Evolutionary conservation across 2,329 filamentous ascomycete genomes (phyloP).

Genomic region (Diaporthe citri): DNA sequence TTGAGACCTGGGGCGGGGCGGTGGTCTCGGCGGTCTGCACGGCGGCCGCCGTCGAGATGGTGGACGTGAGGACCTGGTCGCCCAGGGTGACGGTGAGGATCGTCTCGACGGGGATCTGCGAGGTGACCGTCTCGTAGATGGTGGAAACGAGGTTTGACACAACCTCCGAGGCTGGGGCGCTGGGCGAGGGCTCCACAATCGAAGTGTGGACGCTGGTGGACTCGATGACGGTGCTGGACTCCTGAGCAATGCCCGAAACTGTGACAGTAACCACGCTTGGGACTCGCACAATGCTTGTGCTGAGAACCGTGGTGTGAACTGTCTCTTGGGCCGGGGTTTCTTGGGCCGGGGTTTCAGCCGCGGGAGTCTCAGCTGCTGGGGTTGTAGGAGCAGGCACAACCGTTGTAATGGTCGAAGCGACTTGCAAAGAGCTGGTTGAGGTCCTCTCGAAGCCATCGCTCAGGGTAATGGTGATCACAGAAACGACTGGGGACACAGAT

Average conservation of each 20-base stretch:
- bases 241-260: constrained; percentile 26
- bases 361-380: neutral
- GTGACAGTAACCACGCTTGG: constrained; percentile 33
- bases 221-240: constrained; percentile 30
- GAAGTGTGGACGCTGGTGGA: constrained; percentile 33
- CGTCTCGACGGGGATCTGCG: constrained; percentile 37
- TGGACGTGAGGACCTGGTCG: constrained; percentile 35
- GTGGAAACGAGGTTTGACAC: constrained; percentile 19
- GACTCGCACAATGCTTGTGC: constrained; percentile 36
- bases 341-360: neutral
- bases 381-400: neutral
- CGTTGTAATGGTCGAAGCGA: constrained; percentile 30
- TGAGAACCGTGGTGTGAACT: constrained; percentile 7
- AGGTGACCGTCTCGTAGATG: constrained; percentile 26
- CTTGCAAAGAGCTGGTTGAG: constrained; percentile 31
- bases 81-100: constrained; percentile 38
- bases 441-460: constrained; percentile 31
- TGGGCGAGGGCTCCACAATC: constrained; percentile 1
- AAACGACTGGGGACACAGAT: constrained; percentile 26
- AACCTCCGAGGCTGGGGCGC: neutral
- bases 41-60: constrained; percentile 32
- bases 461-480: constrained; percentile 35
- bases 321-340: constrained; percentile 4
- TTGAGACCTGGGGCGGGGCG: constrained; percentile 30
- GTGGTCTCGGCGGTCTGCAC: constrained; percentile 32